Base-by-base conservation (phyloP, 192 early-diverging fungal genomes). In the Endogone sp. region DNA sequence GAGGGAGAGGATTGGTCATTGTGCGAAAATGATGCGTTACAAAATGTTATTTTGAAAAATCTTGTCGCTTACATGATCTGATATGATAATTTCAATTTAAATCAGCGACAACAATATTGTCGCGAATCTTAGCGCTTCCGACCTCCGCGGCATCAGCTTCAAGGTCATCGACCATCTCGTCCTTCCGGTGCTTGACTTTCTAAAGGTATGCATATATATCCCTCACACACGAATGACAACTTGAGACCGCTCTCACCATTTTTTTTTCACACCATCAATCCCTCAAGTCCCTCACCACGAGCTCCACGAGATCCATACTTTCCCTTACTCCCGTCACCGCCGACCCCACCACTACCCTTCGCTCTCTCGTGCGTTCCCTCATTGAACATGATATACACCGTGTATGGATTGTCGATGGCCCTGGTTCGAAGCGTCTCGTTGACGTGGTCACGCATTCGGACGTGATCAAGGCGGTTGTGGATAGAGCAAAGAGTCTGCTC, bases 381-480 rank as follows among this genome's bases (percentile, higher is more conserved):
- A 62, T 75, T 8, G 73, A 72, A 13, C 22, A 82, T 13, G 62
- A 81, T 64, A 73, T 84, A n/a, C 89, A 90, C 67, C 79, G 86
- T 13, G 68, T 85, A 16, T 90, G 87, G 87, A 78, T 89, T 60
- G 32, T 84, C 22, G 79, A 85, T 28, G 56, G 64, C 1, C 28
- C 44, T 3, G 37, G 37, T 8, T 44, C 37, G 37, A 28, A 59
- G 10, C 68, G 74, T 25, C 79, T 83, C 2, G 65, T 78, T n/a
- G 77, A 78, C n/a, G 84, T 86, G 22, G 62, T 86, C 24, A 80
- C 85, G 3, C 75, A 78, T 31, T 71, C 75, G 13, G 85, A 86
- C 67, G 63, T 86, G 9, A 74, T 86, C 68, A 2, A 3, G 10
- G 20, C 64, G 16, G 37, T 71, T 57, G 44, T 44, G 6, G 37